Evolutionary conservation across 73 alveolate species (phyloP), one percentile per base, ranked within the genome.

Genomic region (Paramecium sonneborni): DNA sequence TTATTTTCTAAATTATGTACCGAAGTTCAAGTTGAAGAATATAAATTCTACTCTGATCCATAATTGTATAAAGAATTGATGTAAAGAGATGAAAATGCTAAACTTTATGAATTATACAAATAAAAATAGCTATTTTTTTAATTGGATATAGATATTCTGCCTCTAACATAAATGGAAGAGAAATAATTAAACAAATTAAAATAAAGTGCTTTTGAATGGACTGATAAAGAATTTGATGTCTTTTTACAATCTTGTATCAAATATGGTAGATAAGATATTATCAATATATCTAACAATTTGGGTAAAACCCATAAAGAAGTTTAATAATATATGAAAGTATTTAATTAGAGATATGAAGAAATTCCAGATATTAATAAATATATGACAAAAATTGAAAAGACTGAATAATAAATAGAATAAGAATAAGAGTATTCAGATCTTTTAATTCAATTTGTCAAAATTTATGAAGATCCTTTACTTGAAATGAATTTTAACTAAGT

Each of bases 171-270:
- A 38, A 30, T 35, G 55, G 87, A 74, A 23, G 57, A 74, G 5
- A 74, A 38, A 74, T 35, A 74, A 35, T 38, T 74, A 18, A 3
- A 74, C 2, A 32, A 74, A 74, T 74, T 74, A 37, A 30, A 18
- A 43, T 32, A 14, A 14, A 74, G 87, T 74, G 87, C 68, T 4
- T 74, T 74, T 38, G 57, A 38, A 38, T 74, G 87, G 87, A 74
- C 37, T 32, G 9, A 7, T 1, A 30, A 74, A 7, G 87, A 74
- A n/a, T 74, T 30, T 11, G 56, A 74, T 0, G 8, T 10, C 28
- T 74, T 74, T 18, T 30, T 74, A n/a, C n/a, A 35, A 74, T 24
- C 55, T 1, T 74, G 56, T 35, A 74, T 30, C 21, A 21, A 74
- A 35, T 74, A 35, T 74, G 87, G 87, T 30, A 74, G 87, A 74